These are phyloP conservation scores for Amaranthus palmeri DNA, from an alignment of 148 eudicot species.

Conservation along the genomic window DNA sequence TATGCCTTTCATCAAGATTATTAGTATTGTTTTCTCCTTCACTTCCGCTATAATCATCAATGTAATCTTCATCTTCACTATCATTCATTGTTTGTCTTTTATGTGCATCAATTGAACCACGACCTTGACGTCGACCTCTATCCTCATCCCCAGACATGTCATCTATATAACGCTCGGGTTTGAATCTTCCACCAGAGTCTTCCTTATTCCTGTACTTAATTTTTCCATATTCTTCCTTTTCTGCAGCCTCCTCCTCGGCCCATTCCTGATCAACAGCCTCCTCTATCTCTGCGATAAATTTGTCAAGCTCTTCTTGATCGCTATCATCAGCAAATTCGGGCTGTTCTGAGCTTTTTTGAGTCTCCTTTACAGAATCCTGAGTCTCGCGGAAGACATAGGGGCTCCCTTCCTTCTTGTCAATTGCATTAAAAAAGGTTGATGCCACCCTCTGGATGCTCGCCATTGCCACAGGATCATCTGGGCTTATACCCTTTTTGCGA, in stretches of 20 bases:
- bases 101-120: slow-evolving; percentile 29
- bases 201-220: slow-evolving; percentile 69
- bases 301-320: slow-evolving; percentile 96
- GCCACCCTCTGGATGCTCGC: slow-evolving; percentile 97
- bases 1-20: slow-evolving; percentile 31
- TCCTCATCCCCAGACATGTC: slow-evolving; percentile 43
- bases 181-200: slow-evolving; percentile 53
- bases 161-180: slow-evolving; percentile 31
- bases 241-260: slow-evolving; percentile 83
- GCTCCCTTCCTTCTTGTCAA: slow-evolving; percentile 84
- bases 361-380: slow-evolving; percentile 22
- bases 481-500: slow-evolving; percentile 77
- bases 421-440: slow-evolving; percentile 88
- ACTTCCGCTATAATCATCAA: slow-evolving; percentile 29
- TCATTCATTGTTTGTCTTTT: slow-evolving; percentile 26
- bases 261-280: slow-evolving; percentile 92
- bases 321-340: slow-evolving; percentile 56
- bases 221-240: slow-evolving; percentile 56
- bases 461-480: slow-evolving; percentile 97
- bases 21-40: slow-evolving; percentile 25
- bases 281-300: slow-evolving; percentile 92
- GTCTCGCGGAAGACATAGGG: slow-evolving; percentile 82
- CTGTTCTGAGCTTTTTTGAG: slow-evolving; percentile 25
- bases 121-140: slow-evolving; percentile 25
- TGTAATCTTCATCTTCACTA: slow-evolving; percentile 44